phyloP scores from a whole-genome alignment of 139 green algal genomes.

The Raphidocelis subcapitata region DNA sequence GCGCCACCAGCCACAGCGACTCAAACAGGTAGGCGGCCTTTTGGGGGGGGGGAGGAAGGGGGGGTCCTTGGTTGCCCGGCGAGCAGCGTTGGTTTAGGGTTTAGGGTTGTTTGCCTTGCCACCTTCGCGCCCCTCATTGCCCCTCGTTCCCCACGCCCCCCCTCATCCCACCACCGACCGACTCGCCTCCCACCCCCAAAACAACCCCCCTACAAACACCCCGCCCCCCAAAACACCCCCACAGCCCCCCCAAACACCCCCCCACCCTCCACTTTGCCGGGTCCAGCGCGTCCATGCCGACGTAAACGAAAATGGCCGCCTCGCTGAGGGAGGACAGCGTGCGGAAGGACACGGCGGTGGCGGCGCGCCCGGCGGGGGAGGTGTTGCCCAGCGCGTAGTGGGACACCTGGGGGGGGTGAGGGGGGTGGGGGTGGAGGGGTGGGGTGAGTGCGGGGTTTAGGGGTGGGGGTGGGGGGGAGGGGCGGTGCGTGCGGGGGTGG shows the following conservation, averaged over 20 bases:
- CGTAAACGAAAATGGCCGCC: constrained; percentile 83
- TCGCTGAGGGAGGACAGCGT: constrained; percentile 68
- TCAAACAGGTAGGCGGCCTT: constrained; percentile 50
- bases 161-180: background rate
- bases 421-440: too few relatives aligned
- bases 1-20: constrained; percentile 61
- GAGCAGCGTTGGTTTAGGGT: background rate
- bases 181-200: background rate
- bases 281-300: constrained; percentile 81
- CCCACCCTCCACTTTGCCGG: constrained; percentile 71
- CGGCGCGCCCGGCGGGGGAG: constrained; percentile 20
- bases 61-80: background rate
- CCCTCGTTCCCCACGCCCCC: background rate
- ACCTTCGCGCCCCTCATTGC: background rate
- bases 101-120: background rate
- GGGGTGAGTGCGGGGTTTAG: too few relatives aligned
- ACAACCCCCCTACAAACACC: background rate
- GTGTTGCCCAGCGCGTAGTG: constrained; percentile 81
- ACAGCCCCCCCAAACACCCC: background rate
- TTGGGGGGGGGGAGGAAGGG: background rate
- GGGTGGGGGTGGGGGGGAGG: too few relatives aligned
- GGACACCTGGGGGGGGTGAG: constrained; percentile 28
- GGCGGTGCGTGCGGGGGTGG: too few relatives aligned
- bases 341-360: constrained; percentile 53
- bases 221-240: background rate